A percentile compares a stretch with the other conserved stretches of the same genome.
These are phyloP conservation scores for Marasmius sp. DNA, from an alignment of 1,284 basidiomycete species.

Conservation along the genomic window DNA sequence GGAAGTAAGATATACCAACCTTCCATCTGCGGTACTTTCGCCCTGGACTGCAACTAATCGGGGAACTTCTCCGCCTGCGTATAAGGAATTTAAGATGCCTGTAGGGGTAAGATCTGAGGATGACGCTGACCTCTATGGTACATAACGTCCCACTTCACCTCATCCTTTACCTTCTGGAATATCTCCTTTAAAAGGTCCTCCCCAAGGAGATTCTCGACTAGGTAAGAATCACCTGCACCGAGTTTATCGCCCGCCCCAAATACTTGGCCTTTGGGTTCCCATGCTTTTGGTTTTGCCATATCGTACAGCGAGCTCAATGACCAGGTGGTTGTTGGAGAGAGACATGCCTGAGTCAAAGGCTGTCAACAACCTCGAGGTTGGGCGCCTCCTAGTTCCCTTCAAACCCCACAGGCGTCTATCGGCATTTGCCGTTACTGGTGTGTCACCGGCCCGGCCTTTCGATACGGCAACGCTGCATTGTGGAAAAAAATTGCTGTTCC, in stretches of 20 bases:
- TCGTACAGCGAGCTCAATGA: no score
- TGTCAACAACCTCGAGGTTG: no score
- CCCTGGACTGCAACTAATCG: constrained; percentile 74
- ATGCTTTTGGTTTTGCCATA: neutral
- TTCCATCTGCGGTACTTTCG: constrained; percentile 57
- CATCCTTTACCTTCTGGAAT: constrained; percentile 55
- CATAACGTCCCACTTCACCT: constrained; percentile 74
- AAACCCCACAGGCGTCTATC: no score
- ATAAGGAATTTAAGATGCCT: neutral
- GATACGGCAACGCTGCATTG: no score
- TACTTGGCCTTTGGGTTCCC: constrained; percentile 6
- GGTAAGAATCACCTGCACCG: constrained; percentile 64
- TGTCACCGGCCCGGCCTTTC: no score
- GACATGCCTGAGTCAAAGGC: no score
- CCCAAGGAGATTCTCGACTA: constrained; percentile 56
- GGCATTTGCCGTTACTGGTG: no score
- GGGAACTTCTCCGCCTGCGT: constrained; percentile 71
- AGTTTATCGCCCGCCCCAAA: constrained; percentile 41
- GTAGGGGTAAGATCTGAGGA: neutral
- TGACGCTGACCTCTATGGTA: constrained; percentile 57
- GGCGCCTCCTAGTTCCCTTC: no score
- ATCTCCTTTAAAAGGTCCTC: constrained; percentile 49
- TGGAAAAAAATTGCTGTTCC: no score
- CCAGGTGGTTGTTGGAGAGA: no score
- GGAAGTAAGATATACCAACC: constrained; percentile 36